Conservation (phyloP, 345 rosid species). For the Barbarea vulgaris region DNA sequence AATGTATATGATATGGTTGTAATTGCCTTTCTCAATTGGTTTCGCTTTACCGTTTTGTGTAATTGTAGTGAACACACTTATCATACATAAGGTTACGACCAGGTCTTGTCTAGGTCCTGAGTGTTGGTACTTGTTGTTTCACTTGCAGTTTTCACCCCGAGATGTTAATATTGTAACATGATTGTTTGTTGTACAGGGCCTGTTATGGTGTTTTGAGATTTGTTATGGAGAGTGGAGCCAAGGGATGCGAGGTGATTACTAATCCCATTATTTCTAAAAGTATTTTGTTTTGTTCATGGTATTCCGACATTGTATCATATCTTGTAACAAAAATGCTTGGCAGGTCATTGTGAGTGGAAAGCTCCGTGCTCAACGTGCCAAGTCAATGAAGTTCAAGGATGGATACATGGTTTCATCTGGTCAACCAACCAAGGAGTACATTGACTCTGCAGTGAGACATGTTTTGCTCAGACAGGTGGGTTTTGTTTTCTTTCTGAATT, state of each 20-base stretch:
- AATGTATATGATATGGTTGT: not conserved
- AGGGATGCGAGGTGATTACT: slow-evolving; percentile 68
- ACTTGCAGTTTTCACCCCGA: not conserved
- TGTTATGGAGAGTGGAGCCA: slow-evolving; percentile 81
- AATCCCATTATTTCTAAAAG: no score
- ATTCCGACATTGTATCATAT: no score
- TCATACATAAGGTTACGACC: not conserved
- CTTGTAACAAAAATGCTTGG: not conserved
- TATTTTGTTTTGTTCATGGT: no score
- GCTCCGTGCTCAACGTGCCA: slow-evolving; percentile 77
- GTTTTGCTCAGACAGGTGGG: slow-evolving; percentile 73
- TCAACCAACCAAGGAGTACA: slow-evolving; percentile 81
- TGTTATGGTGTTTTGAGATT: slow-evolving; percentile 81
- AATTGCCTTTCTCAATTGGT: not conserved
- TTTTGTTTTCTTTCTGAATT: not conserved
- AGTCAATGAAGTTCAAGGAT: slow-evolving; percentile 87
- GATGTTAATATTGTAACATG: not conserved
- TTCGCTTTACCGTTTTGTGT: not conserved
- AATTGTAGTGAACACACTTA: not conserved
- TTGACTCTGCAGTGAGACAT: slow-evolving; percentile 81
- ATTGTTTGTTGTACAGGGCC: slow-evolving; percentile 46
- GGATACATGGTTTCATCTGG: slow-evolving; percentile 96
- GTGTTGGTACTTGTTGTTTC: no score
- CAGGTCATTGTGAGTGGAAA: slow-evolving; percentile 77
- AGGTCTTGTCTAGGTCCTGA: not conserved